A percentile compares a stretch with the other conserved stretches of the same genome.
Evolutionary conservation across 2,329 filamentous ascomycete genomes (phyloP).

Genomic region (Fusarium decemcellulare): DNA sequence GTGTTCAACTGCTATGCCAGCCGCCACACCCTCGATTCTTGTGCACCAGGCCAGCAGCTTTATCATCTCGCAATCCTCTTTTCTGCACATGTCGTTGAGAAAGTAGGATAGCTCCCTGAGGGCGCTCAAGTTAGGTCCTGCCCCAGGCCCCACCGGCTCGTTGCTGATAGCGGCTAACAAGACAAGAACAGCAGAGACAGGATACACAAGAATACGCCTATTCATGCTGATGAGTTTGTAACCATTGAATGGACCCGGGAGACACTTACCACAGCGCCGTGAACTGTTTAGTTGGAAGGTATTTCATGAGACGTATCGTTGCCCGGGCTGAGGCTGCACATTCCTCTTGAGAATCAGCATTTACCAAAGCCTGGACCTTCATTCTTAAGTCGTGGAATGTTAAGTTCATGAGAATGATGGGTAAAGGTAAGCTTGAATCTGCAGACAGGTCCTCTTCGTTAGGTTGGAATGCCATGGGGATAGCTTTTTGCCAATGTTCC

Average conservation of each 20-base stretch:
- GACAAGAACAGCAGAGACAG: background rate
- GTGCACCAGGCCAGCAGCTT: background rate
- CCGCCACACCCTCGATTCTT: background rate
- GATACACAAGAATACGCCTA: background rate
- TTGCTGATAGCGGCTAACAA: background rate
- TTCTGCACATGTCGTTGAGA: background rate
- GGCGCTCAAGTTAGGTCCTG: background rate
- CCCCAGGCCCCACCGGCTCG: background rate
- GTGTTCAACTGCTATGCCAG: background rate
- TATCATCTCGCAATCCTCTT: background rate
- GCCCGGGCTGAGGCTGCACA: background rate
- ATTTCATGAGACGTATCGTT: conserved; percentile 1
- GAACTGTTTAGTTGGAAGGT: background rate
- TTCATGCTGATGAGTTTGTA: background rate
- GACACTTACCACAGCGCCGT: background rate
- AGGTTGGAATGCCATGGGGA: background rate
- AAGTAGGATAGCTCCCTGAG: background rate
- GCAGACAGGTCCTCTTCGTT: background rate
- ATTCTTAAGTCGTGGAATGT: background rate
- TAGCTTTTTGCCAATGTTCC: background rate
- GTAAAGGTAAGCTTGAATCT: background rate
- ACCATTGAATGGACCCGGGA: background rate
- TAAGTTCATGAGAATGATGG: background rate
- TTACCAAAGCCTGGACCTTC: background rate
- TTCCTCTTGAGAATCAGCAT: too few species aligned